Conservation (phyloP, 78 protist species). For the Dictyostelium capitatum region DNA sequence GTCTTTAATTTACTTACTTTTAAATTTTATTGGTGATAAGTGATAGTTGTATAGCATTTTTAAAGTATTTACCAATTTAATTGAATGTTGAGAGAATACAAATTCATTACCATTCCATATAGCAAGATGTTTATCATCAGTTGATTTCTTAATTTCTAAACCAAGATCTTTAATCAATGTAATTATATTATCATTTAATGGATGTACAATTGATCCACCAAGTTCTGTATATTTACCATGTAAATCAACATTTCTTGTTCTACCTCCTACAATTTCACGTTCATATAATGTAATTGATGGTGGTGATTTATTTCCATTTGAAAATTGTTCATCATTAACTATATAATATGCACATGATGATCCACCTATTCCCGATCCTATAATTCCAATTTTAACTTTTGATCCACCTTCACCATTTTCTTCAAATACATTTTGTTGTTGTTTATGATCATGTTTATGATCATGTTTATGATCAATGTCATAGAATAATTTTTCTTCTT, state of each 20-base stretch:
- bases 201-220: slow-evolving; percentile 64
- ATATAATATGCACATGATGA: slow-evolving; percentile 57
- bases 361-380: slow-evolving; percentile 67
- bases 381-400: slow-evolving; percentile 19
- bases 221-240: slow-evolving; percentile 36
- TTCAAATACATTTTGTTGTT: not conserved
- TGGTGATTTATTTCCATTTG: not conserved
- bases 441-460: not conserved
- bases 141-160: not conserved
- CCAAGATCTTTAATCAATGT: slow-evolving; percentile 23
- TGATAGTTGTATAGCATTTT: slow-evolving; percentile 38
- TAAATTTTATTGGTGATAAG: slow-evolving; percentile 42
- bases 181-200: slow-evolving; percentile 57
- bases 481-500: not conserved
- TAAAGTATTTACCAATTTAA: not conserved
- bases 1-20: not conserved
- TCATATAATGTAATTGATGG: slow-evolving; percentile 42
- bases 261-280: slow-evolving; percentile 44
- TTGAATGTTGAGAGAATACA: slow-evolving; percentile 9
- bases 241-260: slow-evolving; percentile 38
- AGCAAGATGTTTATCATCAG: not conserved
- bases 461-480: not conserved
- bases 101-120: slow-evolving; percentile 56
- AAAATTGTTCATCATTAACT: not conserved
- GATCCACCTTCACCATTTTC: not conserved